phyloP scores from a whole-genome alignment of 352 stramenopile genomes.

The Lagenidium giganteum region DNA sequence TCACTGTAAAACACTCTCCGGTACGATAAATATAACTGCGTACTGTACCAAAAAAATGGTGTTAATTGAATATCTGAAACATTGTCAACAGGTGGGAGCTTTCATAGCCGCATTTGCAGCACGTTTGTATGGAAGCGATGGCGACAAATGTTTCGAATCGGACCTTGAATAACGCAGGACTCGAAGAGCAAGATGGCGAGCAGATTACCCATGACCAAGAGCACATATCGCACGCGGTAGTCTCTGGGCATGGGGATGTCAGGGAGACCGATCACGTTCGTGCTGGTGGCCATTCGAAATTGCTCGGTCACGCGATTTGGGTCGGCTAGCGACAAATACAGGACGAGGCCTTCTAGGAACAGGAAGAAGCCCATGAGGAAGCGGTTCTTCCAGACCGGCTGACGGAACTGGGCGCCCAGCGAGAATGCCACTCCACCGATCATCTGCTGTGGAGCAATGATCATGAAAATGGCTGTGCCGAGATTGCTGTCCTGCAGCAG shows the following conservation, averaged over 20 bases:
- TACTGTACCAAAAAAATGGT: too few species aligned
- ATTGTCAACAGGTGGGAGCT: too few species aligned
- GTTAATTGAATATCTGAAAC: too few species aligned
- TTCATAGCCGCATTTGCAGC: conserved; percentile 26
- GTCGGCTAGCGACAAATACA: too few species aligned
- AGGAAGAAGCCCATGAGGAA: not conserved
- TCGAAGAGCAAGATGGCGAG: conserved; percentile 31
- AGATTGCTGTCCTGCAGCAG: conserved; percentile 37
- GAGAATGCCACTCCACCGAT: conserved; percentile 8
- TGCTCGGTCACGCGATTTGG: too few species aligned
- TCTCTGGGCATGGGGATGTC: not conserved
- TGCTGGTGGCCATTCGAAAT: not conserved
- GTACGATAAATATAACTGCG: too few species aligned
- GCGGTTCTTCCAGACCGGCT: conserved; percentile 2
- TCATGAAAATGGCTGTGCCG: conserved; percentile 25
- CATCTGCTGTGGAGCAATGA: conserved; percentile 22
- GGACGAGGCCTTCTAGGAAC: too few species aligned
- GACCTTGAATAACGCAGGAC: conserved; percentile 30
- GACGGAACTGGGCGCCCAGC: conserved; percentile 4
- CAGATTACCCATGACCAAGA: conserved; percentile 30
- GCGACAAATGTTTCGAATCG: conserved; percentile 21
- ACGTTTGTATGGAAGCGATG: conserved; percentile 18
- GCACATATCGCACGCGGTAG: conserved; percentile 31
- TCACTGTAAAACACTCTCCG: too few species aligned
- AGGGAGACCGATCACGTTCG: conserved; percentile 1